Conservation (phyloP, 345 rosid species). For the Theobroma cacao region DNA sequence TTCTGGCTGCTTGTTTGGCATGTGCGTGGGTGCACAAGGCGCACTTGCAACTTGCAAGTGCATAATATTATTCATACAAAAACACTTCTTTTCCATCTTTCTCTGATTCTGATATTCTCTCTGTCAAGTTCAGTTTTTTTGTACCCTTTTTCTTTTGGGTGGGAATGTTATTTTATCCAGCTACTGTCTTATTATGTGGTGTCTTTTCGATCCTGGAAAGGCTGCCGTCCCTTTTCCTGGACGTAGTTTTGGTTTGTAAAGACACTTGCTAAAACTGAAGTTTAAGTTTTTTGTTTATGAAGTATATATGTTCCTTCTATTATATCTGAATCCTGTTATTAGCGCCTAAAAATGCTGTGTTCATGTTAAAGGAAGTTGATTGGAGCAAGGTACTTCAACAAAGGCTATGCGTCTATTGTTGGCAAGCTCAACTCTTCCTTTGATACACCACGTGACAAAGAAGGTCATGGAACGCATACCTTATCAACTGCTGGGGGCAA, state of each 20-base stretch:
- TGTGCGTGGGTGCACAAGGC: background rate
- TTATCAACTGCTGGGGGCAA: conserved; percentile 80
- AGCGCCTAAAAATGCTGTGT: background rate
- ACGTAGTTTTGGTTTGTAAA: background rate
- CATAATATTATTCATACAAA: background rate
- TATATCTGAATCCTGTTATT: background rate
- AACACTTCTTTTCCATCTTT: background rate
- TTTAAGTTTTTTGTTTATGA: background rate
- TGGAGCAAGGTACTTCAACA: conserved; percentile 57
- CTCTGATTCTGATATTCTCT: background rate
- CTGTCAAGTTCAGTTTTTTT: background rate
- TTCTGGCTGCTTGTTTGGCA: background rate
- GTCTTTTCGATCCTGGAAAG: conserved; percentile 7
- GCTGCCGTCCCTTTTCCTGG: background rate
- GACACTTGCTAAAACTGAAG: background rate
- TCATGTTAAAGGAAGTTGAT: conserved; percentile 61
- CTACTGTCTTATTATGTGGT: background rate
- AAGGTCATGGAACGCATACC: conserved; percentile 91
- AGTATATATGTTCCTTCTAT: background rate
- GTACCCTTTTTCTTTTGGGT: background rate
- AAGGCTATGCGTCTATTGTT: conserved; percentile 41
- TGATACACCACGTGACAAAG: conserved; percentile 64
- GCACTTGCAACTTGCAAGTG: background rate
- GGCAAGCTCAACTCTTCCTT: conserved; percentile 47
- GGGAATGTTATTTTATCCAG: conserved; percentile 4